Base-by-base conservation (phyloP, 2,329 filamentous ascomycete species). In the Nectriaceae sp. region DNA sequence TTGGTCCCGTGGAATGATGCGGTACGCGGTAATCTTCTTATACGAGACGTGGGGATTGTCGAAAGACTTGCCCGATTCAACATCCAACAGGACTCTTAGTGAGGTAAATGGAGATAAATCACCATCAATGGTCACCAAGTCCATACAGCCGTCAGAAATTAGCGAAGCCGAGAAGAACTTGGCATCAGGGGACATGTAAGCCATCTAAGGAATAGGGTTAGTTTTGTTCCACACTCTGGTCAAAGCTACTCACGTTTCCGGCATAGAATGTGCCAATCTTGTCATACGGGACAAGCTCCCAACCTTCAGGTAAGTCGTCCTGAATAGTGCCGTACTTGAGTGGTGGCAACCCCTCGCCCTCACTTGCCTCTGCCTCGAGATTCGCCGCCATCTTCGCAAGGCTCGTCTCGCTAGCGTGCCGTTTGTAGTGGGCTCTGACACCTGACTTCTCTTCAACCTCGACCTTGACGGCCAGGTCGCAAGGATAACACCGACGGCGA, bases 261-360 rank as follows among this genome's bases (percentile, higher is more conserved):
- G 87, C 89, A 70, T 95, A 97, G 67, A 99, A 96, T 63, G 90
- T 97, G 40, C 91, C 91, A 46, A 99, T 75, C 22, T 87, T 89
- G 53, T 94, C 84, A 54, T 88, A 81, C 1, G 88, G 82, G 3
- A 88, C 72, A 18, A 87, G 72, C 52, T 88, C 78, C 91, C 94
- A 99, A 39, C 82, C 87, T 2, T 80, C 73, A 0, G 91, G 92
- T 1, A 97, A 67, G 15, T 86, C 77, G 58, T 95, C 90, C 43
- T 83, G 82, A 49, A 94, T 74, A 0, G 89, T 93, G 42, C 94
- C 94, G 61, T 89, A 96, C 60, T 82, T 79, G 31, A 97, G 74
- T 5, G 79, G 68, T 3, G 92, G 93, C 10, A 97, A 75, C 0
- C 85, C 84, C 5, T 73, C 65, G 2, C 75, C 75, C 2, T 65